Conservation (phyloP, 176 grass and related monocot genomes). For the Oryza nivara region DNA sequence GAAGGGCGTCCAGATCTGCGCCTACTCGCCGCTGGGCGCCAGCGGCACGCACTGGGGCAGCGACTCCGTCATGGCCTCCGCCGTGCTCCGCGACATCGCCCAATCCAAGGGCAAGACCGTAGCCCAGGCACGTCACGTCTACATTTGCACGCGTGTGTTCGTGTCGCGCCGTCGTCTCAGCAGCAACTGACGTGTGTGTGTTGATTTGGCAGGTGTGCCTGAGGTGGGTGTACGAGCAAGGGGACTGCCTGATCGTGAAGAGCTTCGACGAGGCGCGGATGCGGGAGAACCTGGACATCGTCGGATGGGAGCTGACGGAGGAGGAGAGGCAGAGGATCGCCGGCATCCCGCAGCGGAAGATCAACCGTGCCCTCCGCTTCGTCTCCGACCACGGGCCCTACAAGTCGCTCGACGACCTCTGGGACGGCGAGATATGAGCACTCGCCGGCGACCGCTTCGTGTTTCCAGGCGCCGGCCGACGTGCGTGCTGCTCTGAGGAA, state of each 20-base stretch:
- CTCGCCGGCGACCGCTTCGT: too few relatives aligned
- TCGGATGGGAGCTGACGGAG: constrained; percentile 64
- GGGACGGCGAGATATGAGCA: constrained; percentile 64
- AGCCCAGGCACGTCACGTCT: constrained; percentile 40
- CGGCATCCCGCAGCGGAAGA: constrained; percentile 55
- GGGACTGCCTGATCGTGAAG: constrained; percentile 68
- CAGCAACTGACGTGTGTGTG: not conserved
- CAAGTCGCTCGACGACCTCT: constrained; percentile 60
- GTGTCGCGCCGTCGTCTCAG: not conserved
- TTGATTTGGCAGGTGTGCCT: constrained; percentile 53
- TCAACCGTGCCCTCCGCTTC: constrained; percentile 43
- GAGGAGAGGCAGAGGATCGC: constrained; percentile 47
- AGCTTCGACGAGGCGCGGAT: constrained; percentile 63
- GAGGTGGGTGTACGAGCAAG: constrained; percentile 72
- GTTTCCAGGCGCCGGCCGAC: too few relatives aligned
- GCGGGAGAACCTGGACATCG: constrained; percentile 64
- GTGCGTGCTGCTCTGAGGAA: too few relatives aligned
- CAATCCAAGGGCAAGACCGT: constrained; percentile 53
- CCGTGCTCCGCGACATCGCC: constrained; percentile 62
- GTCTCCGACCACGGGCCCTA: constrained; percentile 47
- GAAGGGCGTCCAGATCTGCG: constrained; percentile 68
- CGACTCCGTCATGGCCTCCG: constrained; percentile 57
- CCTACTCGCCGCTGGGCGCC: constrained; percentile 69
- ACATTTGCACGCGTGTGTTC: too few relatives aligned
- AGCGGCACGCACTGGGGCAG: constrained; percentile 74